A percentile compares a stretch with the other conserved stretches of the same genome.
Conservation (phyloP, 2,329 filamentous ascomycete genomes). For the Cucurbitaria berberidis region DNA sequence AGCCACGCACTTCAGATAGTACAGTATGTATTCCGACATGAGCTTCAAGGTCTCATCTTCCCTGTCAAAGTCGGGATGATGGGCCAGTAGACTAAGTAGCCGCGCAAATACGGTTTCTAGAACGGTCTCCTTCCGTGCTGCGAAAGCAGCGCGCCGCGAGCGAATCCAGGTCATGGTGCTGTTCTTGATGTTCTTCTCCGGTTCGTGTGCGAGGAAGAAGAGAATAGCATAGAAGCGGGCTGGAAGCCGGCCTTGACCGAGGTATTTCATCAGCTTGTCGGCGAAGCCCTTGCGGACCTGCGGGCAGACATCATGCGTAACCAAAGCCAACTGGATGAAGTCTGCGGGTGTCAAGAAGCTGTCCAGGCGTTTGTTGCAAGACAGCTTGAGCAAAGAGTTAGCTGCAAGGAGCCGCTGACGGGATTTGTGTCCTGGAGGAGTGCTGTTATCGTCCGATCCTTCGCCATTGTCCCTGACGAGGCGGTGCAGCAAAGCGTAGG, state of each 20-base stretch:
- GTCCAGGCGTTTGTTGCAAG: slow-evolving; percentile 76
- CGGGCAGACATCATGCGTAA: slow-evolving; percentile 77
- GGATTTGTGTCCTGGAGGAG: slow-evolving; percentile 77
- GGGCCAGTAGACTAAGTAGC: slow-evolving; percentile 84
- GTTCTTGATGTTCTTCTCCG: slow-evolving; percentile 72
- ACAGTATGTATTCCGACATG: slow-evolving; percentile 86
- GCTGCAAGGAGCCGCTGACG: slow-evolving; percentile 83
- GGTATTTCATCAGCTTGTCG: slow-evolving; percentile 86
- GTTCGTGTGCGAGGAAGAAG: slow-evolving; percentile 92
- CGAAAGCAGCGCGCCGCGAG: slow-evolving; percentile 74
- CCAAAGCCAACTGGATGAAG: slow-evolving; percentile 81
- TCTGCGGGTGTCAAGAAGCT: slow-evolving; percentile 72
- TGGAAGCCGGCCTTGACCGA: slow-evolving; percentile 73
- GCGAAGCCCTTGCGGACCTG: slow-evolving; percentile 81
- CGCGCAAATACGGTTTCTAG: slow-evolving; percentile 84
- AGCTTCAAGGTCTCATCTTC: slow-evolving; percentile 72
- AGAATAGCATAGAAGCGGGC: slow-evolving; percentile 86
- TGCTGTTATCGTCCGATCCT: slow-evolving; percentile 72
- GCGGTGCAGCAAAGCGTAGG: slow-evolving; percentile 80
- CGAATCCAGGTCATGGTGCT: slow-evolving; percentile 87
- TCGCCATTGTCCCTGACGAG: slow-evolving; percentile 80
- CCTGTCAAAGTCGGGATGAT: slow-evolving; percentile 84
- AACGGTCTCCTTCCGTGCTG: slow-evolving; percentile 60
- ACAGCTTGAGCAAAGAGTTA: slow-evolving; percentile 81
- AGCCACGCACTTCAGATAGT: slow-evolving; percentile 82